Conservation (phyloP, 176 grass and related monocot species). For the Juncus effusus region DNA sequence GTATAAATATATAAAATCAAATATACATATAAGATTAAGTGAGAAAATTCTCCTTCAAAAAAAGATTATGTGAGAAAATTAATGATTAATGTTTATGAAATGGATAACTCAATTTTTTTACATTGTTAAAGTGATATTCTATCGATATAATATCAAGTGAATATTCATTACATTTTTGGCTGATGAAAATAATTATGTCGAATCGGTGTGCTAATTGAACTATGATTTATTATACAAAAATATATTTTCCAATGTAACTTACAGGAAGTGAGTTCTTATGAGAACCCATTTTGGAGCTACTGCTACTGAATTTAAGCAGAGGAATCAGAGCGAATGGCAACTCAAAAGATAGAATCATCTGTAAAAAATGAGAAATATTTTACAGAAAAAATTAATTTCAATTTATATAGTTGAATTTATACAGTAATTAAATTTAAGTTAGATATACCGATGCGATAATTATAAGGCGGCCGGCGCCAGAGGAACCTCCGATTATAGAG, state of each 20-base stretch:
- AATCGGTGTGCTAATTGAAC: neutral
- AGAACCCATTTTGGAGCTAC: conserved; percentile 35
- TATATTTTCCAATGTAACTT: conserved; percentile 28
- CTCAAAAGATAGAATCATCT: conserved; percentile 73
- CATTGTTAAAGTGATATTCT: too few relatives aligned
- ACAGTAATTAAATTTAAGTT: too few relatives aligned
- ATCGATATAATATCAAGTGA: neutral
- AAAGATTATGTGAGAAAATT: too few relatives aligned
- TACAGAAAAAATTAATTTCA: too few relatives aligned
- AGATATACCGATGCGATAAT: conserved; percentile 62
- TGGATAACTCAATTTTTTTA: too few relatives aligned
- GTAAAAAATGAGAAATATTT: neutral
- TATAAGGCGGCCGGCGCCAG: conserved; percentile 41
- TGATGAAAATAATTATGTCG: neutral
- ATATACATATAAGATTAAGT: neutral
- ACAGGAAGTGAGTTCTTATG: conserved; percentile 59
- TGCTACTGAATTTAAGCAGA: conserved; percentile 83
- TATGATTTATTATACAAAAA: neutral
- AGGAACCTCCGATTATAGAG: conserved; percentile 42
- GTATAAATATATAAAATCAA: neutral
- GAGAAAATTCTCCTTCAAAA: too few relatives aligned
- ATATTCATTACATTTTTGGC: too few relatives aligned
- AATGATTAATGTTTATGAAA: too few relatives aligned
- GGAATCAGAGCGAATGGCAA: conserved; percentile 76
- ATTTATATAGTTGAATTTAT: too few relatives aligned